Evolutionary conservation across 495 filamentous ascomycete genomes (phyloP).

Genomic region (Penicillium longicatenatum): DNA sequence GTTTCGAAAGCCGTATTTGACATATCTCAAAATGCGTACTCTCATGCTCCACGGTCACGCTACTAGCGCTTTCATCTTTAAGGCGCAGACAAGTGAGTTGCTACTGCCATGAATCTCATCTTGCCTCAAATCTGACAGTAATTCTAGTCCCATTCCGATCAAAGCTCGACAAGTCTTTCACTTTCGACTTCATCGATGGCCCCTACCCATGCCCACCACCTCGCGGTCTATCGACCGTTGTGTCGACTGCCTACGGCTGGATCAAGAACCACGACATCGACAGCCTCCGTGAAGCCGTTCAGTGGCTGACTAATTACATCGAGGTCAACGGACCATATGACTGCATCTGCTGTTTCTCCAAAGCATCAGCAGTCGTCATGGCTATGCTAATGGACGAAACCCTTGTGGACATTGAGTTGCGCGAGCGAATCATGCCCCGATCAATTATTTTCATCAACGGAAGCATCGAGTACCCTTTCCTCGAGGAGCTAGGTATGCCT

Average conservation of each 20-base stretch:
- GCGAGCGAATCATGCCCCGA: not conserved
- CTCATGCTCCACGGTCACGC: conserved; percentile 3
- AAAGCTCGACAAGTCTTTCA: not conserved
- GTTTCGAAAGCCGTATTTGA: not conserved
- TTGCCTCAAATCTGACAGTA: not conserved
- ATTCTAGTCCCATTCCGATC: not conserved
- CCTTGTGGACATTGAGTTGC: not conserved
- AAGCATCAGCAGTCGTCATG: not conserved
- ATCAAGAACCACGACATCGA: not conserved
- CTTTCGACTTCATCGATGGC: not conserved
- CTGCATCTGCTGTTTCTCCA: conserved; percentile 1
- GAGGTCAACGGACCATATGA: not conserved
- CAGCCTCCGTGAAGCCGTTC: not conserved
- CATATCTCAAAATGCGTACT: not conserved
- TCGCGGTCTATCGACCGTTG: not conserved
- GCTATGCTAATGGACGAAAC: not conserved
- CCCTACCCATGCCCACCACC: not conserved
- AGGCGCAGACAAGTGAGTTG: not conserved
- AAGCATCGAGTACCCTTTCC: not conserved
- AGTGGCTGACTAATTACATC: not conserved
- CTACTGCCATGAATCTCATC: not conserved
- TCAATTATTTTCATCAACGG: conserved; percentile 1
- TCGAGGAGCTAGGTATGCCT: not conserved
- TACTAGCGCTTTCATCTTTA: conserved; percentile 2
- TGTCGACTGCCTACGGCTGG: not conserved